Conservation (phyloP, 2,329 filamentous ascomycete genomes). For the Aspergillus tubingensis region DNA sequence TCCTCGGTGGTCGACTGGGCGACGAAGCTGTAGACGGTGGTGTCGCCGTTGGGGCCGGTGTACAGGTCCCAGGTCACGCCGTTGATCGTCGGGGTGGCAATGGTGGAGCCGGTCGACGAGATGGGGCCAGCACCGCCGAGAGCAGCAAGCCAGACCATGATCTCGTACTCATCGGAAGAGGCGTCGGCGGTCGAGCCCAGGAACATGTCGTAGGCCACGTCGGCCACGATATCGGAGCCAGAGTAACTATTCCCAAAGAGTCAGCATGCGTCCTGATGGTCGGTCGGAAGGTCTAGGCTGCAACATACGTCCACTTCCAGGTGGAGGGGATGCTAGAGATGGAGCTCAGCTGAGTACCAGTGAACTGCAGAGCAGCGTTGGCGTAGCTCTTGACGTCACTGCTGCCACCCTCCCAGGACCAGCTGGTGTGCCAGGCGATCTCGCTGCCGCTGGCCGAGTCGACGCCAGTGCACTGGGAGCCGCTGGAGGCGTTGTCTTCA, state of each 20-base stretch:
- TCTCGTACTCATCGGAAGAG: slow-evolving; percentile 55
- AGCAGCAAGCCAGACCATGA: slow-evolving; percentile 67
- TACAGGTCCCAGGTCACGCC: slow-evolving; percentile 61
- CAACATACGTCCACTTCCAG: slow-evolving; percentile 47
- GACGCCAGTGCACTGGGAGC: slow-evolving; percentile 49
- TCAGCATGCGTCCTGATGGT: slow-evolving; percentile 6
- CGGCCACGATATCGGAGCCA: slow-evolving; percentile 53
- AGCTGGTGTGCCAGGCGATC: slow-evolving; percentile 49
- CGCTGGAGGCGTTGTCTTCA: slow-evolving; percentile 34
- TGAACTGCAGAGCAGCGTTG: slow-evolving; percentile 46
- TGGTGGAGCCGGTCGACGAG: slow-evolving; percentile 49
- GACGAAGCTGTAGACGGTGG: slow-evolving; percentile 62
- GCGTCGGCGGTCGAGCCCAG: slow-evolving; percentile 51
- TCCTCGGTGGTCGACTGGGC: slow-evolving; percentile 49
- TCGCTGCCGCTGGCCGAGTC: slow-evolving; percentile 37
- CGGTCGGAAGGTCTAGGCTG: background rate
- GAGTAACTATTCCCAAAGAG: slow-evolving; percentile 43
- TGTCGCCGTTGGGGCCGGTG: slow-evolving; percentile 61
- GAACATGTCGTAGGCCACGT: slow-evolving; percentile 66
- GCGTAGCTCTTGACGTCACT: slow-evolving; percentile 51
- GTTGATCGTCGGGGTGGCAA: slow-evolving; percentile 57
- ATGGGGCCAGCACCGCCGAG: slow-evolving; percentile 61
- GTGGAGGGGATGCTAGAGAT: slow-evolving; percentile 48
- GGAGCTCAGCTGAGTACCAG: slow-evolving; percentile 32
- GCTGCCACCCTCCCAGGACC: slow-evolving; percentile 47